Conservation (phyloP, 1,284 basidiomycete genomes). For the Phlebopus sp. region DNA sequence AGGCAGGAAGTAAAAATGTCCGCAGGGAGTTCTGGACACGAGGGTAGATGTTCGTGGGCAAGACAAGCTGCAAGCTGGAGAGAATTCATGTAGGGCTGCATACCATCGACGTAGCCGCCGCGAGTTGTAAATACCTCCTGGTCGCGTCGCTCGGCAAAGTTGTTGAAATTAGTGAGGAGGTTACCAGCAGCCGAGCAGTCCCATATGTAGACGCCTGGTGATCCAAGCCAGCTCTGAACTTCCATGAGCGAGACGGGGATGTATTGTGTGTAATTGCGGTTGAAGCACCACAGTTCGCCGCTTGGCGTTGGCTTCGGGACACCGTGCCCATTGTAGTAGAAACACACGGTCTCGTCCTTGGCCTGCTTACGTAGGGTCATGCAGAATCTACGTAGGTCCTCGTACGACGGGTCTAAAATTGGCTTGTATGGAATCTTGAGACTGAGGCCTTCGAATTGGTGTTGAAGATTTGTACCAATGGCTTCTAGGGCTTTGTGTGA, state of each 20-base stretch:
- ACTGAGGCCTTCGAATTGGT: slow-evolving; percentile 95
- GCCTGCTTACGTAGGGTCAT: slow-evolving; percentile 83
- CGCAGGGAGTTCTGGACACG: slow-evolving; percentile 94
- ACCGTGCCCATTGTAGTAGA: slow-evolving; percentile 99
- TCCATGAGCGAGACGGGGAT: slow-evolving; percentile 96
- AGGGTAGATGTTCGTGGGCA: slow-evolving; percentile 88
- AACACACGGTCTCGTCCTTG: slow-evolving; percentile 91
- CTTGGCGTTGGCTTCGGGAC: slow-evolving; percentile 96
- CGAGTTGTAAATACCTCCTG: slow-evolving; percentile 66
- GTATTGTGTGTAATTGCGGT: slow-evolving; percentile 96
- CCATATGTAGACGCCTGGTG: slow-evolving; percentile 98
- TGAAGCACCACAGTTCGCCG: slow-evolving; percentile 99
- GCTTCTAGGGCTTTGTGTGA: slow-evolving; percentile 87
- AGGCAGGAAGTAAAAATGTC: slow-evolving; percentile 98
- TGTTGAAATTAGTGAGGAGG: slow-evolving; percentile 88
- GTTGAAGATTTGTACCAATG: slow-evolving; percentile 89
- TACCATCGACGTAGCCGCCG: slow-evolving; percentile 59
- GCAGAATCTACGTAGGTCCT: slow-evolving; percentile 92
- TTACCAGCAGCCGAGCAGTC: slow-evolving; percentile 97
- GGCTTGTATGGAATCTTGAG: slow-evolving; percentile 89
- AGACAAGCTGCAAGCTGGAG: slow-evolving; percentile 96
- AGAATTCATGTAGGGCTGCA: slow-evolving; percentile 80
- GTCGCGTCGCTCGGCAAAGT: slow-evolving; percentile 84
- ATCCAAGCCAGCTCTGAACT: slow-evolving; percentile 88
- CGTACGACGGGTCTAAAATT: slow-evolving; percentile 92